Evolutionary conservation across 148 eudicot genomes (phyloP), one percentile per base, ranked within the genome.

Genomic region (Vaccinium darrowii): DNA sequence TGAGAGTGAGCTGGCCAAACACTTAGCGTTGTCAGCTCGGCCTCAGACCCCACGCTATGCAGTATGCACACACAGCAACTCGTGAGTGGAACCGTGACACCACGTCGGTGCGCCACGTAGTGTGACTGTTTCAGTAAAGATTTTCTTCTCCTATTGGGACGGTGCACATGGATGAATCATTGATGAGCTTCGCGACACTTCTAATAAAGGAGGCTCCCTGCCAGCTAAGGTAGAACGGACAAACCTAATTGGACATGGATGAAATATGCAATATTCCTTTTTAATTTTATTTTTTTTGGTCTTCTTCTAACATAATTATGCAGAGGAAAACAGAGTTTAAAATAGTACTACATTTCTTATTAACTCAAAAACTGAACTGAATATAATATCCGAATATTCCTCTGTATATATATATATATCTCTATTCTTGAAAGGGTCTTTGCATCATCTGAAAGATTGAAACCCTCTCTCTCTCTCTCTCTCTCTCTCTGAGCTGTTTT

Each of bases 171-270:
- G 84, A 27, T 71, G 87, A 49, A n/a, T 63, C 81, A 85, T 73
- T 85, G 87, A 90, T 89, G 87, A 79, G 62, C 81, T 86, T 89
- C 87, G 63, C 54, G 92, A 93, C 92, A 91, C 10, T 85, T 89
- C 91, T 79, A 90, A 84, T 74, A 77, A 84, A 83, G 91, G 88
- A 87, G 27, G 90, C 78, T 23, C 47, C 79, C 79, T 83, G 92
- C 84, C 94, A 93, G 92, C 89, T 86, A 89, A 88, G 91, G 83
- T 85, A 13, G 50, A 69, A 54, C 76, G 53, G 27, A 75, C 52
- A 43, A 47, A 51, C 65, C 83, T 86, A 85, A 86, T 82, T 89
- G 89, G 86, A 76, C 74, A 82, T 76, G 80, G 49, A 21, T 81
- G 79, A 81, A 84, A 19, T 57, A 4, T 58, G 72, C 63, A 65